phyloP scores from a whole-genome alignment of 306 rosid genomes.

The Malus sylvestris region DNA sequence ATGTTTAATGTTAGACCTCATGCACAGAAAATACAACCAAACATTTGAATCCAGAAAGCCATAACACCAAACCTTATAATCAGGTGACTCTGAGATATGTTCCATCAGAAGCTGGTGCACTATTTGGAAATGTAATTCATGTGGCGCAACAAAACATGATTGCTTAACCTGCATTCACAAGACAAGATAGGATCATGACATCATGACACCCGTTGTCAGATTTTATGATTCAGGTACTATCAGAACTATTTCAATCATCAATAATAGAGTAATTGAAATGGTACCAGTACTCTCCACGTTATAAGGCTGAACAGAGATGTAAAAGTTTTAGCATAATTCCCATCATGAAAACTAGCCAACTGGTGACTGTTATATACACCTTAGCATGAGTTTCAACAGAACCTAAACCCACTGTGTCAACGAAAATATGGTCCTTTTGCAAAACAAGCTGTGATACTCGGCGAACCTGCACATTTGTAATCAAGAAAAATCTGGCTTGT shows the following conservation, averaged over 20 bases:
- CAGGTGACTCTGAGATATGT: conserved; percentile 60
- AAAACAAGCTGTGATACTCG: conserved; percentile 88
- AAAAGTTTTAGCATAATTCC: background rate
- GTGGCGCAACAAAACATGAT: conserved; percentile 63
- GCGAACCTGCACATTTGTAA: conserved; percentile 56
- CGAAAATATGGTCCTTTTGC: conserved; percentile 71
- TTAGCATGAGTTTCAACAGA: conserved; percentile 68
- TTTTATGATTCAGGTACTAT: background rate
- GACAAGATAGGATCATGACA: conserved; percentile 17
- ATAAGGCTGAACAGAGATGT: background rate
- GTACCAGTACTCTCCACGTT: background rate
- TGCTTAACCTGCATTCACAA: conserved; percentile 57
- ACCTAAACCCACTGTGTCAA: conserved; percentile 88
- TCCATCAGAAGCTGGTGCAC: conserved; percentile 66
- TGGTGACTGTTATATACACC: conserved; percentile 38
- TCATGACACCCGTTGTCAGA: background rate
- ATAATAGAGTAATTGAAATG: background rate
- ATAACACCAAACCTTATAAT: conserved; percentile 59
- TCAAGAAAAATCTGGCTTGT: conserved; percentile 11
- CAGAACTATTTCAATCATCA: background rate
- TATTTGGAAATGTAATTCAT: conserved; percentile 67
- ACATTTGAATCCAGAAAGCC: conserved; percentile 10
- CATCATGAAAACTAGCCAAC: background rate
- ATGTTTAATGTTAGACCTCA: conserved; percentile 37
- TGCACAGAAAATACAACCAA: conserved; percentile 12